Evolutionary conservation across 371 early-diverging fungal genomes (phyloP), one percentile per base, ranked within the genome.

Genomic region (Circinella umbellata): DNA sequence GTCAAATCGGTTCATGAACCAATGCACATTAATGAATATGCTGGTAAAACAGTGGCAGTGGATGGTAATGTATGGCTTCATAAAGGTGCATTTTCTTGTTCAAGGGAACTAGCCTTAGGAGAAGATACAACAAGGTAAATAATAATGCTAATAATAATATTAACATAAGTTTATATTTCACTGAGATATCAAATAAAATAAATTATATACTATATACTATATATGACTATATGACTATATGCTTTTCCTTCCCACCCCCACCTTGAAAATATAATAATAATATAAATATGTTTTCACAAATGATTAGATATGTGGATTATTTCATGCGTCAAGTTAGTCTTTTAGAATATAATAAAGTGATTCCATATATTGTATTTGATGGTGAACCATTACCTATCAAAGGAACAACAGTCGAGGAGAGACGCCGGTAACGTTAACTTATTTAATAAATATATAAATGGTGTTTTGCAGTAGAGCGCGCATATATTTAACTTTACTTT

Each of bases 41-140:
- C 82, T 7, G 95, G 96, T 7, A 80, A 86, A 68, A 84, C 88
- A 4, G 83, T 98, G 0, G 99, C 92, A 1, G 88, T 99, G 34
- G 99, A 99, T 80, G 95, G 93, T 6, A 96, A 97, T 74, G 92
- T 93, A 7, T 97, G 98, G 96, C 91, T 99, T 20, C 94, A 97
- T 81, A 86, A 88, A 59, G 97, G 94, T 18, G 92, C 92, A 0
- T 93, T 93, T 70, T 76, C 89, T 0, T 96, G 96, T 71, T 93
- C 96, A 0, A 68, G 84, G 39, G 95, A 95, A 15, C 80, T 97
- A 11, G 89, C 87, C 8, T 76, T 87, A 20, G 86, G 86, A 14
- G 54, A 61, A 53, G 62, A 57, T 5, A 74, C 74, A 42, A 70
- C 63, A 34, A 64, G 38, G 74, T 74, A 74, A 36, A 53, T 27